Evolutionary conservation across 345 rosid genomes (phyloP).

Genomic region (Punica granatum): DNA sequence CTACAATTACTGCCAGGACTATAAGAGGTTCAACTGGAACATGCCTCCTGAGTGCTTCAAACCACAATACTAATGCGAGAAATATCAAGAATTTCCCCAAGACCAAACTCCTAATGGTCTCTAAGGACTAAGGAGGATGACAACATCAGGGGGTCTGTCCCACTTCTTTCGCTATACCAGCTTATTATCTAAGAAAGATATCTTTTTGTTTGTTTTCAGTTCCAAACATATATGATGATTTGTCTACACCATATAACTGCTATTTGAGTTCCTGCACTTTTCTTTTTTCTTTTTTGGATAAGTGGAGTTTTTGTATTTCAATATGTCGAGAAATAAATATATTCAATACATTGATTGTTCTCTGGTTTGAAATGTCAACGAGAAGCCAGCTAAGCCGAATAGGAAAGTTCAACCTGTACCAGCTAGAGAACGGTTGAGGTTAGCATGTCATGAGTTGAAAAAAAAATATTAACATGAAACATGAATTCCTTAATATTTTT

Average conservation of each 20-base stretch:
- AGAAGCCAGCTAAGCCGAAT: not conserved
- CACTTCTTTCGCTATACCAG: not conserved
- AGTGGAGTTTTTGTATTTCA: not conserved
- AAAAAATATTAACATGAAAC: not conserved
- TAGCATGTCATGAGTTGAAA: not conserved
- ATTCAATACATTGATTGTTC: not conserved
- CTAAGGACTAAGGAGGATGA: not conserved
- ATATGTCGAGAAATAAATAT: not conserved
- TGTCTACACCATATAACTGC: not conserved
- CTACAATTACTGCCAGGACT: conserved; percentile 13
- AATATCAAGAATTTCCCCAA: not conserved
- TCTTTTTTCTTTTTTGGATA: too few species aligned
- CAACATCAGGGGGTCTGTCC: not conserved
- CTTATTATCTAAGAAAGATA: not conserved
- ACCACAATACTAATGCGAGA: conserved; percentile 8
- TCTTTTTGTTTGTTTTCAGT: not conserved
- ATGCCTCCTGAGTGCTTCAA: conserved; percentile 16
- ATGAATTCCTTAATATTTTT: not conserved
- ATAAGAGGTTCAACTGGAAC: conserved; percentile 10
- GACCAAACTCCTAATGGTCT: not conserved
- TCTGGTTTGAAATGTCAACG: not conserved
- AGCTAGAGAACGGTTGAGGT: not conserved
- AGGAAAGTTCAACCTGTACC: not conserved
- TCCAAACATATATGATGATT: not conserved
- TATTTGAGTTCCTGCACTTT: too few species aligned